phyloP scores from a whole-genome alignment of 345 rosid genomes.

The Aurinia saxatilis region DNA sequence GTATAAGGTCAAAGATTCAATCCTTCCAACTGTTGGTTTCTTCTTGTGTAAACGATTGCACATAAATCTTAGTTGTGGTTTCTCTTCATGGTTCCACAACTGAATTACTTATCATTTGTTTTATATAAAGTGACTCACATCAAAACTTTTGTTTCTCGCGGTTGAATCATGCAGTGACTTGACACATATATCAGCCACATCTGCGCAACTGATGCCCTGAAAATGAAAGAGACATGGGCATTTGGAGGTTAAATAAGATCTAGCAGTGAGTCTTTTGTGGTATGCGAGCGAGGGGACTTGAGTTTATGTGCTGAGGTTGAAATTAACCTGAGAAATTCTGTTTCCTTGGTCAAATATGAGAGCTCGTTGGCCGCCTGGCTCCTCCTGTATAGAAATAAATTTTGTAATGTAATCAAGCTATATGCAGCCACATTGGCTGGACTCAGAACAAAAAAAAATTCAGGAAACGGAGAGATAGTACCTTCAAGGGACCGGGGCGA shows the following conservation, averaged over 20 bases:
- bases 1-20: not conserved
- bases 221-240: not conserved
- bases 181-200: conserved; percentile 88
- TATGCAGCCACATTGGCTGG: not conserved
- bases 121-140: conserved; percentile 38
- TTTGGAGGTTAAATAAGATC: not conserved
- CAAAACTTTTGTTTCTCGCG: conserved; percentile 95
- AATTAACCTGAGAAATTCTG: conserved; percentile 75
- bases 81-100: not conserved
- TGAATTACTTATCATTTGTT: not conserved
- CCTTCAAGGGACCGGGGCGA: conserved; percentile 92
- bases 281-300: not conserved
- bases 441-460: too few species aligned
- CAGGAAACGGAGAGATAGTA: conserved; percentile 16
- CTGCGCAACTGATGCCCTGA: conserved; percentile 88
- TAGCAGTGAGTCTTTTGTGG: not conserved
- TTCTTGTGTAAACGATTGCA: not conserved
- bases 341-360: conserved; percentile 95
- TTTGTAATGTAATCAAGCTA: not conserved
- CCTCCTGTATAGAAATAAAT: conserved; percentile 54
- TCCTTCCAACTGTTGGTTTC: not conserved
- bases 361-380: conserved; percentile 96
- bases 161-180: conserved; percentile 90
- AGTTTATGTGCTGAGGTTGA: not conserved
- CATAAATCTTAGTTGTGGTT: not conserved